Conservation (phyloP, 1,284 basidiomycete species). For the Mycosarcoma mackinlayi region DNA sequence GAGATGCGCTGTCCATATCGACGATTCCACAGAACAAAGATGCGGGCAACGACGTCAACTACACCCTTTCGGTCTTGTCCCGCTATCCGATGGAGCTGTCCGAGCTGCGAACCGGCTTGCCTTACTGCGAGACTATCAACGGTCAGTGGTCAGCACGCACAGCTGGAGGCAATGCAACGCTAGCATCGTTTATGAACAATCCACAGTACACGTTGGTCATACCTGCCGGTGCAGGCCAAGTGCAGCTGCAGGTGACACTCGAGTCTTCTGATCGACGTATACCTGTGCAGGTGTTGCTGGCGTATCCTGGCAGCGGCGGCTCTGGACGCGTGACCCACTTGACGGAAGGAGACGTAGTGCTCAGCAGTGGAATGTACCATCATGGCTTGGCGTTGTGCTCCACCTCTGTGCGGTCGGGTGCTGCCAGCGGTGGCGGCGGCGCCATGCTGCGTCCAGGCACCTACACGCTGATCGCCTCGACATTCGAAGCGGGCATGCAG, state of each 20-base stretch:
- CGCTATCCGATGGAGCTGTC: slow-evolving; percentile 24
- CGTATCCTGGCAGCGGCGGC: slow-evolving; percentile 18
- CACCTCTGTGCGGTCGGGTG: slow-evolving; percentile 22
- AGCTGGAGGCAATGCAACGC: slow-evolving; percentile 83
- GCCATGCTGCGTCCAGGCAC: slow-evolving; percentile 71
- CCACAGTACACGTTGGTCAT: slow-evolving; percentile 81
- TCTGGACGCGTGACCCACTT: slow-evolving; percentile 72
- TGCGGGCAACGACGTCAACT: slow-evolving; percentile 64
- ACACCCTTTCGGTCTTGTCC: slow-evolving; percentile 74
- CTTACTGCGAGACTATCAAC: slow-evolving; percentile 37
- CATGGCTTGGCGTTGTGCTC: slow-evolving; percentile 79
- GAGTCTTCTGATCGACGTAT: slow-evolving; percentile 75
- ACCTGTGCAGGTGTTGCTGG: slow-evolving; percentile 80
- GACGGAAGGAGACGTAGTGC: slow-evolving; percentile 76
- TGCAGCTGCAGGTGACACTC: slow-evolving; percentile 71
- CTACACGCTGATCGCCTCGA: slow-evolving; percentile 84
- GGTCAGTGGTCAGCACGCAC: slow-evolving; percentile 75
- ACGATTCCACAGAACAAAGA: slow-evolving; percentile 1
- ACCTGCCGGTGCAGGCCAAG: slow-evolving; percentile 4
- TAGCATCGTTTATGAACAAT: slow-evolving; percentile 86
- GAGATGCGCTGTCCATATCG: not conserved
- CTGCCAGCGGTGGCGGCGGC: not conserved
- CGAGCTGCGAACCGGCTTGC: slow-evolving; percentile 34
- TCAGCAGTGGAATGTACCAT: slow-evolving; percentile 82
- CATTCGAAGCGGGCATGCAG: slow-evolving; percentile 79